Conservation (phyloP, 2,329 filamentous ascomycete genomes). For the Teratosphaeria gauchensis region DNA sequence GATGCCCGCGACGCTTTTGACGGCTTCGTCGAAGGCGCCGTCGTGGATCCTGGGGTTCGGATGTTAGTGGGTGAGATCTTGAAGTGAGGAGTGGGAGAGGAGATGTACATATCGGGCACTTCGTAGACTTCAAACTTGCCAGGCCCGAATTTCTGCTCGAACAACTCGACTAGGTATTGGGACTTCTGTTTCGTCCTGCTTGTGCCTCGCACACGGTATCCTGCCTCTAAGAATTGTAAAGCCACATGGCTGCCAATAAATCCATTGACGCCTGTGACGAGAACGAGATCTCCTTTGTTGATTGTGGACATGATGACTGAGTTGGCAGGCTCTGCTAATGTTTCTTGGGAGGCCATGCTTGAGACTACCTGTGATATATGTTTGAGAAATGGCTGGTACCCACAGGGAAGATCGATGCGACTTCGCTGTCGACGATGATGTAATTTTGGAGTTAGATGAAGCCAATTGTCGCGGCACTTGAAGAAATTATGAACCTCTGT, state of each 20-base stretch:
- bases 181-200: conserved; percentile 12
- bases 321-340: conserved; percentile 1
- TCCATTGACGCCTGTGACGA: conserved; percentile 22
- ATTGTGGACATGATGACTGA: conserved; percentile 11
- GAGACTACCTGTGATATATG: not conserved
- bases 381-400: not conserved
- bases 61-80: not conserved
- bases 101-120: conserved; percentile 10
- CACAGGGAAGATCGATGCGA: not conserved
- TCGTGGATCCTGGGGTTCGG: not conserved
- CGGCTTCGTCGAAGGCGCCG: conserved; percentile 13
- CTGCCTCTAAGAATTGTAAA: conserved; percentile 15
- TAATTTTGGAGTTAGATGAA: not conserved
- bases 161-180: conserved; percentile 12
- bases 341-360: not conserved
- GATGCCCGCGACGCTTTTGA: conserved; percentile 31
- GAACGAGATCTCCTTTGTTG: conserved; percentile 16
- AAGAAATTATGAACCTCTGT: too few relatives aligned
- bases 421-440: not conserved
- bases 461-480: too few relatives aligned
- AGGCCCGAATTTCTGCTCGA: conserved; percentile 16
- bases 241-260: conserved; percentile 20
- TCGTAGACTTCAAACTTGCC: conserved; percentile 30
- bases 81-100: not conserved
- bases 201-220: conserved; percentile 22